Conservation (phyloP, 805 yeast genomes). For the Ogataea minuta region DNA sequence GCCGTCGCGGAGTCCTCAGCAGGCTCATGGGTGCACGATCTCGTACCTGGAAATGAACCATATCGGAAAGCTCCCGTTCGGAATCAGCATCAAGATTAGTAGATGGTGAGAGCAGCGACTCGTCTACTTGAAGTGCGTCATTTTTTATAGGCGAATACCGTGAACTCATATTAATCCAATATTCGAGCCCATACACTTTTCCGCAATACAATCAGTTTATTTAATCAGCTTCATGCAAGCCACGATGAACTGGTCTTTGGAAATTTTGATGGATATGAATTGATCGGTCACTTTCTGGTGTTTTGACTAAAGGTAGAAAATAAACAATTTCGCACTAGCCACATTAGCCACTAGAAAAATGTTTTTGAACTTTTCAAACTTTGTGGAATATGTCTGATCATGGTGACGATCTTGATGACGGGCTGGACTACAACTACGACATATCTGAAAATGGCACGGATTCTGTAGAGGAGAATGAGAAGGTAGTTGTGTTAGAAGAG, state of each 20-base stretch:
- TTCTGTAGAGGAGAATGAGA: constrained; percentile 28
- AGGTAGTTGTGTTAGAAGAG: constrained; percentile 19
- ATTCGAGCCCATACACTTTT: no score
- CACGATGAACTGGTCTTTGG: no score
- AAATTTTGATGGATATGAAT: neutral
- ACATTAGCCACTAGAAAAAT: constrained; percentile 7
- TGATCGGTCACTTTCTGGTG: neutral
- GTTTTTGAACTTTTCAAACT: neutral
- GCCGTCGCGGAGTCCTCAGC: constrained; percentile 12
- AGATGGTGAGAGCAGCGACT: constrained; percentile 16
- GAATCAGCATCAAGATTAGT: constrained; percentile 8
- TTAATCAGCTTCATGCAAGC: no score
- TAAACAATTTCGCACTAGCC: constrained; percentile 2
- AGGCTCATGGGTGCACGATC: constrained; percentile 5
- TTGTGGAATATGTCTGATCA: constrained; percentile 9
- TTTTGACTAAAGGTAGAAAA: constrained; percentile 1
- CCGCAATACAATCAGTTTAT: no score
- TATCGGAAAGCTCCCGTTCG: constrained; percentile 1
- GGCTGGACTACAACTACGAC: constrained; percentile 51
- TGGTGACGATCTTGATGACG: constrained; percentile 43
- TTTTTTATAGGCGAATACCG: constrained; percentile 13
- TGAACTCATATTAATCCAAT: constrained; percentile 2
- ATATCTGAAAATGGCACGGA: constrained; percentile 48
- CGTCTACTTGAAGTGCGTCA: constrained; percentile 14
- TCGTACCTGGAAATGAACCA: constrained; percentile 2